Percentiles rank a stretch among this genome's conserved stretches.
phyloP scores from a whole-genome alignment of 2,329 filamentous ascomycete species.

The Colletotrichum sp. region DNA sequence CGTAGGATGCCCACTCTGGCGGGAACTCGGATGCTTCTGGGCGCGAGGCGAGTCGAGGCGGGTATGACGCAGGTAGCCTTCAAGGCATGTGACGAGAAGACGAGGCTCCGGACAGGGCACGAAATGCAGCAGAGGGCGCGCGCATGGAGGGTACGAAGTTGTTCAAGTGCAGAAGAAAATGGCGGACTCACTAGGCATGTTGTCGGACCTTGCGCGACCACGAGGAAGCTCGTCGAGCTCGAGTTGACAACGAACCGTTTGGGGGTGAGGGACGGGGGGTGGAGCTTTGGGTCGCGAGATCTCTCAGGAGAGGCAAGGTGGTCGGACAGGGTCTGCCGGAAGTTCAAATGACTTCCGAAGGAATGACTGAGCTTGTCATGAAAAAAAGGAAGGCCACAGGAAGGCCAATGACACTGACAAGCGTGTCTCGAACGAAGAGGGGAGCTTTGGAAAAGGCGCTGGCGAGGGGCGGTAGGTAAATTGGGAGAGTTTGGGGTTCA shows the following conservation, averaged over 20 bases:
- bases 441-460: constrained; percentile 14
- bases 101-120: not conserved
- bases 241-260: constrained; percentile 16
- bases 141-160: not conserved
- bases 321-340: constrained; percentile 10
- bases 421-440: constrained; percentile 22
- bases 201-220: constrained; percentile 22
- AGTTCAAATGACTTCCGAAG: constrained; percentile 22
- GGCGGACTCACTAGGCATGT: constrained; percentile 27
- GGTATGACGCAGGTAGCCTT: constrained; percentile 19
- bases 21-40: not conserved
- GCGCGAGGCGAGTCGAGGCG: not conserved
- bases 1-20: not conserved
- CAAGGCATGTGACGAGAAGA: constrained; percentile 14
- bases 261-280: not conserved
- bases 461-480: constrained; percentile 20
- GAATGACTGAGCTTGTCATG: constrained; percentile 25
- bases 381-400: constrained; percentile 16
- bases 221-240: constrained; percentile 17
- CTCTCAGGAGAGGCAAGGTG: constrained; percentile 19
- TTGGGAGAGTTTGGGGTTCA: constrained; percentile 23
- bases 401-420: constrained; percentile 22
- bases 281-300: constrained; percentile 23
- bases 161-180: not conserved
- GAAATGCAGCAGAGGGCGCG: not conserved